Evolutionary conservation across 2,329 filamentous ascomycete genomes (phyloP).

Genomic region (Cercospora canescens): DNA sequence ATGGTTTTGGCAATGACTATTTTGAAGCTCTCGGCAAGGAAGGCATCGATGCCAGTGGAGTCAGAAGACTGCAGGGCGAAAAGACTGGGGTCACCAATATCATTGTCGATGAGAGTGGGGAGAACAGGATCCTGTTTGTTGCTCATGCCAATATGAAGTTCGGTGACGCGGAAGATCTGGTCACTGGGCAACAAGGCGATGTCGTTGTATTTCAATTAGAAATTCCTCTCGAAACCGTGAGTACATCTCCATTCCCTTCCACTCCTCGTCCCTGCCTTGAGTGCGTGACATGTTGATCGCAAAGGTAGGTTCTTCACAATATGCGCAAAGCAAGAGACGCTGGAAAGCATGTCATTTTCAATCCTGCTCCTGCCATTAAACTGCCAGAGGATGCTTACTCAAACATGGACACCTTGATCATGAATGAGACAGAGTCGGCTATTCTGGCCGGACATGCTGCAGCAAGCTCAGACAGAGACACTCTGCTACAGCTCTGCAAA

Average conservation of each 20-base stretch:
- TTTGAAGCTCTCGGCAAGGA: conserved; percentile 45
- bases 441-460: conserved; percentile 60
- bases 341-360: conserved; percentile 65
- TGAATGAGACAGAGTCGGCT: conserved; percentile 88
- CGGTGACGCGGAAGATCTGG: conserved; percentile 20
- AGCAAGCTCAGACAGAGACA: conserved; percentile 36
- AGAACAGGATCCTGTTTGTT: conserved; percentile 52
- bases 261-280: not conserved
- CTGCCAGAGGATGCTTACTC: conserved; percentile 67
- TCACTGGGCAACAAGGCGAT: conserved; percentile 27
- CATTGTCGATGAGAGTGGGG: conserved; percentile 47
- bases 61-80: conserved; percentile 43
- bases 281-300: conserved; percentile 6
- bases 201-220: conserved; percentile 51
- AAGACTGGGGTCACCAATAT: conserved; percentile 53
- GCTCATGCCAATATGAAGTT: conserved; percentile 49
- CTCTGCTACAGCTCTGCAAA: conserved; percentile 38
- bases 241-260: conserved; percentile 22
- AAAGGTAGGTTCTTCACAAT: conserved; percentile 33
- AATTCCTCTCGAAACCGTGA: conserved; percentile 42
- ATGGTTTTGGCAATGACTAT: conserved; percentile 43
- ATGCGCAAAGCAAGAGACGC: conserved; percentile 30
- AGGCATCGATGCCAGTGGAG: conserved; percentile 43
- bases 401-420: conserved; percentile 73
- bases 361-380: conserved; percentile 72